Percentiles rank a stretch among this genome's conserved stretches.
Conservation (phyloP, 495 filamentous ascomycete species). For the Talaromyces borbonicus region DNA sequence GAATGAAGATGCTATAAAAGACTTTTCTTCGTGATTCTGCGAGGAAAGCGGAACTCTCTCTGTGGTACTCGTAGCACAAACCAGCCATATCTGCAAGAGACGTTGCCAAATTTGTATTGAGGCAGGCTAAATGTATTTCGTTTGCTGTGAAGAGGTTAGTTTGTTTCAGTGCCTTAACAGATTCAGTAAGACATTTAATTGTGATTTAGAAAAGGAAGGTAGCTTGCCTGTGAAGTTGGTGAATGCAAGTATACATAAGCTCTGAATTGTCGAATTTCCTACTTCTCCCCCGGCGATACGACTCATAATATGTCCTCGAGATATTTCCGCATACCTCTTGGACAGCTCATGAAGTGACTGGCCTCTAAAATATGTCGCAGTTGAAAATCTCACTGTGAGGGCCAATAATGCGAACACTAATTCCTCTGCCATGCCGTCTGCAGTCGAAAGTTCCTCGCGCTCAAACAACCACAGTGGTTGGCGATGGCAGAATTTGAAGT, state of each 20-base stretch:
- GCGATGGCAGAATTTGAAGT: slow-evolving; percentile 37
- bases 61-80: not conserved
- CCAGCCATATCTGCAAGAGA: slow-evolving; percentile 1
- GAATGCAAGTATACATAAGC: slow-evolving; percentile 3
- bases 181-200: not conserved
- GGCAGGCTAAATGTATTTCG: slow-evolving; percentile 2
- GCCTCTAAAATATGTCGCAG: not conserved
- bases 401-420: slow-evolving; percentile 34
- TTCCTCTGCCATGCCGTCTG: slow-evolving; percentile 27
- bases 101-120: slow-evolving; percentile 4
- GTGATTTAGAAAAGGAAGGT: not conserved
- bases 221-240: slow-evolving; percentile 1
- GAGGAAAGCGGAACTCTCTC: not conserved
- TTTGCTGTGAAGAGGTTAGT: not conserved
- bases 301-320: slow-evolving; percentile 6
- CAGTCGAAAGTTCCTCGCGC: slow-evolving; percentile 30
- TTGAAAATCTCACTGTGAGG: slow-evolving; percentile 28
- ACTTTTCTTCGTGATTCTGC: slow-evolving; percentile 4
- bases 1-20: slow-evolving; percentile 4
- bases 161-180: not conserved
- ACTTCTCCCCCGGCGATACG: slow-evolving; percentile 1
- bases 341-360: not conserved
- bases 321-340: slow-evolving; percentile 2
- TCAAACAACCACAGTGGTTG: slow-evolving; percentile 42
- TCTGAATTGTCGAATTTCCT: slow-evolving; percentile 5